Evolutionary conservation across 2,329 filamentous ascomycete genomes (phyloP), one percentile per base, ranked within the genome.

Genomic region (Domatiomyces catenatus): DNA sequence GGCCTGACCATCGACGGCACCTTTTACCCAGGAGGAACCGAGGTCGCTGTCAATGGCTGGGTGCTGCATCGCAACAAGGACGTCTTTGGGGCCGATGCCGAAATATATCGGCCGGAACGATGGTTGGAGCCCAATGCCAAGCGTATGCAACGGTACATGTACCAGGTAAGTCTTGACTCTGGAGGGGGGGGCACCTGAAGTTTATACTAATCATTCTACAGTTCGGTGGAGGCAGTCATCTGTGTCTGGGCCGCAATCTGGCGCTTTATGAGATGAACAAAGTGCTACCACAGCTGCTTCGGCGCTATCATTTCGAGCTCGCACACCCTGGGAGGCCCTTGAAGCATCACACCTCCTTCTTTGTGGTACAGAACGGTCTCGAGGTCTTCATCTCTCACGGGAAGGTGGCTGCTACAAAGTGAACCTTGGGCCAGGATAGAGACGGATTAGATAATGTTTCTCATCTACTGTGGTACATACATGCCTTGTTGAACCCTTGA

Each of bases 201-300:
- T 8, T 44, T 22, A 44, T 8, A 44, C 42, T 44, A 22, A 44
- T 19, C 12, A 12, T 17, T 19, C 42, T 44, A 8, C 15, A 59
- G 54, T 79, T 79, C 54, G 75, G 75, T 20, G 74, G 71, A 10
- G 75, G 75, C 20, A 68, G 68, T n/a, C 73, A 77, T 48, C 61
- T 77, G 2, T 79, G 75, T 58, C 76, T 77, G 50, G 76, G 75
- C 8, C 69, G 72, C 2, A 75, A 77, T 58, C 60, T 79, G 32
- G 75, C 74, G 0, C 63, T 77, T 44, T 63, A 78, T 26, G 75
- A 79, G 62, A 76, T 78, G 58, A 76, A 78, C 64, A 81, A 80
- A 67, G 69, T 79, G 26, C 62, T 77, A 28, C 73, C 75, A 3
- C 71, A 75, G 44, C 65, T 80, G 28, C 62, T 77, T 56, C 62